Base-by-base conservation (phyloP, 2,329 filamentous ascomycete species). In the Capronia epimyces region DNA sequence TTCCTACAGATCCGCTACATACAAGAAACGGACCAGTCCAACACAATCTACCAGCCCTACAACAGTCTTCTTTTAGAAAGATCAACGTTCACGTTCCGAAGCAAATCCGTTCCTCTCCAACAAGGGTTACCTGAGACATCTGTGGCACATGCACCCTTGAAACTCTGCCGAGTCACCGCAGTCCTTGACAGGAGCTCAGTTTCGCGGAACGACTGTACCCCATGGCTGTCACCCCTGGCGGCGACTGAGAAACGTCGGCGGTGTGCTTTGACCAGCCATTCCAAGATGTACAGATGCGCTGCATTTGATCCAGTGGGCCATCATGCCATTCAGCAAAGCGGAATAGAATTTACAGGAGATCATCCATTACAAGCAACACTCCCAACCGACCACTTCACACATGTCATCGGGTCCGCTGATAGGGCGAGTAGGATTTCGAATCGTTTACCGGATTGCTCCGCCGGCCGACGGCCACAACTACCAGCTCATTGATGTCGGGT, bases 401-500 rank as follows among this genome's bases (percentile, higher is more conserved):
- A 16, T 27, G 49, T 50, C 50, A 58, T 42, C 53, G 52, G 36
- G 46, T 37, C 22, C 44, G 49, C 41, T 55, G 54, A 46, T 44
- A 53, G 15, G 41, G 40, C 39, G 43, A 49, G 42, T 52, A 55
- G 13, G 53, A 44, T n/a, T 46, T 41, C 27, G 53, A 52, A 21
- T 46, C 16, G 22, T 55, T 44, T 24, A 32, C 31, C 8, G 52
- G 44, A 18, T 47, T 52, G 21, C 43, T 43, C 10, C 56, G 49
- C 31, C 56, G 56, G 22, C 51, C 53, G 32, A 46, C 39, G 21
- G 41, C 51, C n/a, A 62, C 53, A 2, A 57, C 47, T 10, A 62
- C 52, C n/a, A 52, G 52, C 27, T 57, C 57, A 51, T 62, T 57
- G 48, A 62, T 62, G 47, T 62, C 58, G 34, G 48, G 50, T 31